Evolutionary conservation across 129 eudicot genomes (phyloP).

Genomic region (Arctium minus): DNA sequence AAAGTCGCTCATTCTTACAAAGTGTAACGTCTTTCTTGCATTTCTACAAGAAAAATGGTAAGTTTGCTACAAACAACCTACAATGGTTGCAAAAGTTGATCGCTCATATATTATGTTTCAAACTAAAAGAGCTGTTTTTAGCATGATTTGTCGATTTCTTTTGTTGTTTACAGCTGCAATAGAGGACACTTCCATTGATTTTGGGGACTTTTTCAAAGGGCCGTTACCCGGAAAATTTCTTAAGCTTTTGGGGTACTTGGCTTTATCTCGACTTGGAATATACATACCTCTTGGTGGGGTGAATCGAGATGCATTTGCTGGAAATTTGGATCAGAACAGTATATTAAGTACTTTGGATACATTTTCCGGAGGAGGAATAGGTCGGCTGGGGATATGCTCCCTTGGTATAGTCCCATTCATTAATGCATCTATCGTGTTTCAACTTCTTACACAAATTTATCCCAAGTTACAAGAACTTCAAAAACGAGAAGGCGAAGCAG

Average conservation of each 20-base stretch:
- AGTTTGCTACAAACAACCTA: not conserved
- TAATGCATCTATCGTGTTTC: constrained; percentile 97
- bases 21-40: not conserved
- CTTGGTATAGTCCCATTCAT: constrained; percentile 99
- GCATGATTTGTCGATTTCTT: constrained; percentile 27
- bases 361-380: constrained; percentile 99
- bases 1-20: not conserved
- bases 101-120: not conserved
- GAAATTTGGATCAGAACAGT: constrained; percentile 89
- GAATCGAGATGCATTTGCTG: constrained; percentile 90
- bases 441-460: constrained; percentile 87
- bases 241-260: constrained; percentile 80
- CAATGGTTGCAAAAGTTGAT: not conserved
- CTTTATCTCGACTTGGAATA: constrained; percentile 92
- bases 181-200: constrained; percentile 92
- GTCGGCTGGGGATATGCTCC: constrained; percentile 93
- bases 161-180: constrained; percentile 77
- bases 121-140: constrained; percentile 6
- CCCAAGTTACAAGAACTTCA: constrained; percentile 99
- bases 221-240: constrained; percentile 98
- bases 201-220: constrained; percentile 98
- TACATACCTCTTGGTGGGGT: constrained; percentile 99
- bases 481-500: constrained; percentile 96
- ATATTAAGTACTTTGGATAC: constrained; percentile 84
- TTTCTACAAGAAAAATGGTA: not conserved